Conservation (phyloP, 768 basidiomycete species). For the Trametes maxima region DNA sequence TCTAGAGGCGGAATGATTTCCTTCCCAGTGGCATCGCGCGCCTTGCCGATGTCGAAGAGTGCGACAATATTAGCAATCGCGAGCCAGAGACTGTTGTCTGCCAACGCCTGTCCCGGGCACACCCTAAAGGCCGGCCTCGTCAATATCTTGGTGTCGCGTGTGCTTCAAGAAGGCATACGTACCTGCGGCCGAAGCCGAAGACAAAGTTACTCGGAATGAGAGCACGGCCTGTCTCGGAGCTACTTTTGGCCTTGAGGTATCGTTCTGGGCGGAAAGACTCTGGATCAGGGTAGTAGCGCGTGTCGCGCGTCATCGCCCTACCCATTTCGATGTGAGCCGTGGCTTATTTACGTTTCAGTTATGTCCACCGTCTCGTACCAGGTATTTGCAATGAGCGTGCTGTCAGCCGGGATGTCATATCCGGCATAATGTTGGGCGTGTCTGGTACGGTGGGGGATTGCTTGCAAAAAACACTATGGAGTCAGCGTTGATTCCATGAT, state of each 20-base stretch:
- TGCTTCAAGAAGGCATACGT: not conserved
- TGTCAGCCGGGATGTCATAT: conserved; percentile 30
- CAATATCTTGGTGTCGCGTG: not conserved
- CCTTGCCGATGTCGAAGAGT: conserved; percentile 43
- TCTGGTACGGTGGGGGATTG: conserved; percentile 26
- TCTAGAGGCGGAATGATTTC: conserved; percentile 40
- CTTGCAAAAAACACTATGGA: conserved; percentile 14
- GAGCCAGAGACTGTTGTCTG: conserved; percentile 49
- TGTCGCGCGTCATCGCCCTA: conserved; percentile 33
- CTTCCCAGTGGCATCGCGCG: conserved; percentile 42
- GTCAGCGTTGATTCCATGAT: too few relatives aligned
- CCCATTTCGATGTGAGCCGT: not conserved
- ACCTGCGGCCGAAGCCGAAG: conserved; percentile 26
- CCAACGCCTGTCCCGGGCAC: conserved; percentile 59
- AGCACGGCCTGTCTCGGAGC: not conserved
- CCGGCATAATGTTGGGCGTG: conserved; percentile 33
- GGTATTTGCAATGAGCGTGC: conserved; percentile 29
- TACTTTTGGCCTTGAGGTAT: not conserved
- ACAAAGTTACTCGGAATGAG: conserved; percentile 17
- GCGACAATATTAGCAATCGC: conserved; percentile 45
- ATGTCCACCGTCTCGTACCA: conserved; percentile 11
- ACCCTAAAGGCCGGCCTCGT: conserved; percentile 35
- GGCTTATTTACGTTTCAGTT: conserved; percentile 15
- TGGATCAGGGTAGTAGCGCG: conserved; percentile 42
- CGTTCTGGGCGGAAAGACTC: conserved; percentile 52